Evolutionary conservation across 371 early-diverging fungal species (phyloP), one percentile per base, ranked within the genome.

Genomic region (Mortierella sp.): DNA sequence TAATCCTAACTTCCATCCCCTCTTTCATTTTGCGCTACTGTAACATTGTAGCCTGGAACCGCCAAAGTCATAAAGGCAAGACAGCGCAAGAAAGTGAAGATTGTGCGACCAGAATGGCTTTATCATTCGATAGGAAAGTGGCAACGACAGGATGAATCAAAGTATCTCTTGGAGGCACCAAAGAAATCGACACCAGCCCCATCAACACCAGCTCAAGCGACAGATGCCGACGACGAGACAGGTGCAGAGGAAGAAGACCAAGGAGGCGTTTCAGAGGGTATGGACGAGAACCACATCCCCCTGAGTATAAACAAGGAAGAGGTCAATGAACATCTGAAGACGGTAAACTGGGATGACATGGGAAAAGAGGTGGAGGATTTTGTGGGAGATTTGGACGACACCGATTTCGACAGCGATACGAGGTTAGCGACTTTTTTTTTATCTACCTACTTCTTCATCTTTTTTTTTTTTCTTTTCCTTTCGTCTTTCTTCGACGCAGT

Each of bases 321-420:
- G 23, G 82, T 85, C 61, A 80, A 84, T 61, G 78, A 82, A 30
- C 70, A 82, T 30, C 61, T 82, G 49, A 82, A 85, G 19, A 73
- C 73, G 45, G 67, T 87, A 14, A 82, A 86, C 45, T 88, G 86
- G 87, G 82, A 83, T 46, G 87, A 86, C 49, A 74, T 82, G 28
- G 83, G 83, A 38, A 73, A 82, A 61, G 89, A 88, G 61, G 83
- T 87, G 6, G 86, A 88, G 46, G 87, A 87, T n/a, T 78, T 79
- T 27, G 69, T 86, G 31, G 86, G 82, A 82, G 67, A 84, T 57
- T 31, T 74, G 49, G 69, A 83, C 58, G 88, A 86, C 16, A 83
- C 85, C 31, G 85, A 88, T 49, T 64, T 82, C 48, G 80, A 82
- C 39, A 83, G 86, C 58, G 82, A 70, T 18, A 62, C 71, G 54